A percentile compares a stretch with the other conserved stretches of the same genome.
phyloP scores from a whole-genome alignment of 306 rosid species.

The Sechiopsis laciniata region DNA sequence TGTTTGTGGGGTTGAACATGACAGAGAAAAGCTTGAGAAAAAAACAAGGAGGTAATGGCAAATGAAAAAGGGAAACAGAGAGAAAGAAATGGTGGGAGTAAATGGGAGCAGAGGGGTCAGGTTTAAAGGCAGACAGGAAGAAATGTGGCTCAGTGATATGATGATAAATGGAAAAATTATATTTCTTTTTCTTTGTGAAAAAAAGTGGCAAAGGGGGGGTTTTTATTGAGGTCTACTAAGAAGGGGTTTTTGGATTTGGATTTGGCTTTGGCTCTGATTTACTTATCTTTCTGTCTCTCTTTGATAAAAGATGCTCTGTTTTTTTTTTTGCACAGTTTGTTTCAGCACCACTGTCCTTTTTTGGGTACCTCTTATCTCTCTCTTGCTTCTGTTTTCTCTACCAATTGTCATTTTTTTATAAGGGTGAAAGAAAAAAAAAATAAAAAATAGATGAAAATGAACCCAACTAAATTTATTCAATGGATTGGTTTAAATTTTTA shows the following conservation, averaged over 20 bases:
- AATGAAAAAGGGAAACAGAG: background rate
- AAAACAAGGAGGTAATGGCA: constrained; percentile 20
- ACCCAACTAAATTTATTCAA: too few relatives aligned
- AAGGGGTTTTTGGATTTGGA: background rate
- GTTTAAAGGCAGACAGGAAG: background rate
- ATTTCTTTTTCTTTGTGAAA: background rate
- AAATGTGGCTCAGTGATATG: background rate
- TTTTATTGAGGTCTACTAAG: background rate
- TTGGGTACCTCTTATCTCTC: background rate
- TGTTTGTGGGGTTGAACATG: constrained; percentile 15
- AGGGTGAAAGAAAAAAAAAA: too few relatives aligned
- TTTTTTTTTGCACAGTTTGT: background rate
- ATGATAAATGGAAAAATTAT: constrained; percentile 5
- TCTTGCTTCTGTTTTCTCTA: background rate
- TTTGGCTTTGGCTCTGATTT: background rate
- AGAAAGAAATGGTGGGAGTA: constrained; percentile 15
- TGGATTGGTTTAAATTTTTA: too few relatives aligned
- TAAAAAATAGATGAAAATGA: too few relatives aligned
- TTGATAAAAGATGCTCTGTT: background rate
- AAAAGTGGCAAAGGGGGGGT: too few relatives aligned
- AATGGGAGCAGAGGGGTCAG: constrained; percentile 20
- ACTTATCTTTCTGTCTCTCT: background rate
- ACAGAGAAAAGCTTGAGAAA: constrained; percentile 1
- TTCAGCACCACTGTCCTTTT: background rate
- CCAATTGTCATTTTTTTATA: too few relatives aligned